A percentile compares a stretch with the other conserved stretches of the same genome.
These are phyloP conservation scores for Penicillium sp. DNA, from an alignment of 2,329 filamentous ascomycete species.

Conservation along the genomic window DNA sequence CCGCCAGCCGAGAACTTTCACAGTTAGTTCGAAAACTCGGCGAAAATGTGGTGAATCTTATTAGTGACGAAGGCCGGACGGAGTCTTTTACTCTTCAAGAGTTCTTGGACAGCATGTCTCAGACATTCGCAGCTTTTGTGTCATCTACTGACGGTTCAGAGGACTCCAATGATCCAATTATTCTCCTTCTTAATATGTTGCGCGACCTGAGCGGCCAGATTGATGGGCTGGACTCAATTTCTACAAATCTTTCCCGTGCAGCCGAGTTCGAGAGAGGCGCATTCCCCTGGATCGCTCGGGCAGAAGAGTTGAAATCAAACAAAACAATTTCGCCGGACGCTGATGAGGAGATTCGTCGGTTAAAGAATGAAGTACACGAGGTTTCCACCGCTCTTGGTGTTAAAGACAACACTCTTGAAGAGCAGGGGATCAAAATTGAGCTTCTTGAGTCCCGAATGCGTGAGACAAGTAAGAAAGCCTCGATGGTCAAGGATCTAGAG, in stretches of 20 bases:
- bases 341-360: slow-evolving; percentile 79
- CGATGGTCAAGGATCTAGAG: slow-evolving; percentile 50
- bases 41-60: slow-evolving; percentile 65
- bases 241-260: slow-evolving; percentile 71
- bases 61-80: slow-evolving; percentile 72
- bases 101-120: slow-evolving; percentile 63
- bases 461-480: slow-evolving; percentile 78
- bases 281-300: slow-evolving; percentile 82
- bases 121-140: slow-evolving; percentile 31
- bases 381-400: slow-evolving; percentile 72
- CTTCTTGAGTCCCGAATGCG: slow-evolving; percentile 86
- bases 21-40: slow-evolving; percentile 70
- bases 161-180: slow-evolving; percentile 64
- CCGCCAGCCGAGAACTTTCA: slow-evolving; percentile 67
- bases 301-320: slow-evolving; percentile 78
- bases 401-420: slow-evolving; percentile 82
- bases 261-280: slow-evolving; percentile 77
- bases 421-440: slow-evolving; percentile 88
- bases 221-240: slow-evolving; percentile 71
- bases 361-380: slow-evolving; percentile 80
- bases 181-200: slow-evolving; percentile 69
- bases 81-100: slow-evolving; percentile 71
- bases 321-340: slow-evolving; percentile 80
- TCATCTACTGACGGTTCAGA: slow-evolving; percentile 30
- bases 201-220: slow-evolving; percentile 67